Evolutionary conservation across 345 rosid species (phyloP), one percentile per base, ranked within the genome.

Genomic region (Balakata baccata): DNA sequence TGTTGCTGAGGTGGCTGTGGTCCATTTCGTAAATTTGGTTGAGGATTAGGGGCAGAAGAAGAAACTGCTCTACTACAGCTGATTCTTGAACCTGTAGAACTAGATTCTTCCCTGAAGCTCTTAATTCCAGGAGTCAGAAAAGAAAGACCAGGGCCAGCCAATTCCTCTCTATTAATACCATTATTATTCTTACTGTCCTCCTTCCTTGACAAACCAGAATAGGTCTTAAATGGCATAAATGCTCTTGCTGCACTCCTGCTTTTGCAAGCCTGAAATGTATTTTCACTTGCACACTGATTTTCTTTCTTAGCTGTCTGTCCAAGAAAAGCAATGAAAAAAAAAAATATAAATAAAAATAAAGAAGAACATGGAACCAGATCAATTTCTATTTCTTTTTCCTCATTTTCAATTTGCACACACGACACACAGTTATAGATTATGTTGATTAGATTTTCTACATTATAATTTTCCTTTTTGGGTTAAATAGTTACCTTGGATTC

Each of bases 31-130:
- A 75, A 76, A 75, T 50, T 79, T 1, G 87, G 78, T 46, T 81
- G 86, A 13, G 74, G 59, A 64, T 75, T 80, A 51, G 85, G 83
- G 20, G 77, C 79, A 66, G 88, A 83, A 56, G 76, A 76, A 11
- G 85, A 71, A 79, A 79, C 75, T 6, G 74, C 81, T 77, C 82
- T 77, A 56, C 84, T 82, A 45, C 86, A 84, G 51, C 80, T 81
- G 43, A 59, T 73, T 78, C 84, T 82, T 5, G 92, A 79, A 29
- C 85, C 83, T 2, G 79, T 65, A 7, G 88, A 86, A 45, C 78
- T 75, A 3, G 89, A 83, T 70, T 91, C 94, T 49, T 87, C 97
- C 64, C 81, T 86, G 3, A 78, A 77, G 84, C 74, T 82, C 75
- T 77, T 88, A 60, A 84, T 86, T 63, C 86, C 86, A 20, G 89